A percentile compares a stretch with the other conserved stretches of the same genome.
Conservation (phyloP, 2,329 filamentous ascomycete genomes). For the Ophiostoma tasmaniense region DNA sequence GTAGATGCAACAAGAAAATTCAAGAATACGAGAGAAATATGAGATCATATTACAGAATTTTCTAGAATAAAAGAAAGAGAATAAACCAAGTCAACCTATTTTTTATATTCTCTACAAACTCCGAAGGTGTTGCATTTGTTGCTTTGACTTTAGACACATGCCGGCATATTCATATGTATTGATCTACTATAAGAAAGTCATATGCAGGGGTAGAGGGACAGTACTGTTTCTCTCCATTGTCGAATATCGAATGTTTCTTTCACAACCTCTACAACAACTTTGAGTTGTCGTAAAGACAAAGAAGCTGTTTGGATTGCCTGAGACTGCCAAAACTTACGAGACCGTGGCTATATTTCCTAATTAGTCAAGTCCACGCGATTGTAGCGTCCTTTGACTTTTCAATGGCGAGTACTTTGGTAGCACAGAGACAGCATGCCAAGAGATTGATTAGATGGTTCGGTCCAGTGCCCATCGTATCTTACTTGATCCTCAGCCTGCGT, state of each 20-base stretch:
- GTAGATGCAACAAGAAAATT: neutral
- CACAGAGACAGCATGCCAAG: conserved; percentile 4
- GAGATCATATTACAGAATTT: neutral
- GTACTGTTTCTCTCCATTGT: too few relatives aligned
- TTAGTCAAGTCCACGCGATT: conserved; percentile 1
- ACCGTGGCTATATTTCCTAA: conserved; percentile 2
- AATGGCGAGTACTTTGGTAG: neutral
- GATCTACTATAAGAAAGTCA: neutral
- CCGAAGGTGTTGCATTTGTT: neutral
- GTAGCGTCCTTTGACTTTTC: neutral
- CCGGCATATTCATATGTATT: neutral
- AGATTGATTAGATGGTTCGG: conserved; percentile 13
- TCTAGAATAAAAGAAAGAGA: neutral
- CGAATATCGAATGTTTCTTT: too few relatives aligned
- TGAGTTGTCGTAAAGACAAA: neutral
- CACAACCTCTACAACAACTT: too few relatives aligned
- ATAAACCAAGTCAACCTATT: neutral
- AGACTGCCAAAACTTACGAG: neutral
- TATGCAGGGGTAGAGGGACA: neutral
- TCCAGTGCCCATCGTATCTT: too few relatives aligned
- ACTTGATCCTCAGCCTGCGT: too few relatives aligned
- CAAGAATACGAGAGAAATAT: neutral
- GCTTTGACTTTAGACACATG: neutral
- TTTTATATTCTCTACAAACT: neutral
- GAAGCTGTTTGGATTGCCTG: neutral